These are phyloP conservation scores for Hyphopichia buzzinii DNA, from an alignment of 1,139 yeast species.

Conservation along the genomic window DNA sequence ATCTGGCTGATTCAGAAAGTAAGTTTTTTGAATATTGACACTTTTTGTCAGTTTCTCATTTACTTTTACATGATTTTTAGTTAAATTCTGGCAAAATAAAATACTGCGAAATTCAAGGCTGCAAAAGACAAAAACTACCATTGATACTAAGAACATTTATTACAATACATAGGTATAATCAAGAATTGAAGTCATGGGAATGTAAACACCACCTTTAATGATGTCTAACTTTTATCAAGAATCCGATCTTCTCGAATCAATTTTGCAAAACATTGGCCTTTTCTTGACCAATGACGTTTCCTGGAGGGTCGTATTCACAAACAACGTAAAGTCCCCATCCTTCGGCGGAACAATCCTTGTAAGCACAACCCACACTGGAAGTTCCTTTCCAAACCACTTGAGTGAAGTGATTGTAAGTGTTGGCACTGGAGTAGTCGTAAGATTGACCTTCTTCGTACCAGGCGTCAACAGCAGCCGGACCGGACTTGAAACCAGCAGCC, in stretches of 20 bases:
- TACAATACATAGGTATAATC: background rate
- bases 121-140: too few relatives aligned
- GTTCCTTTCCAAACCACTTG: constrained; percentile 80
- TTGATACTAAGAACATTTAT: background rate
- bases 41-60: background rate
- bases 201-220: background rate
- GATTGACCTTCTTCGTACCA: constrained; percentile 74
- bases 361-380: constrained; percentile 69
- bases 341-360: constrained; percentile 40
- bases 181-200: background rate
- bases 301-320: constrained; percentile 48
- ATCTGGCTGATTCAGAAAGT: too few relatives aligned
- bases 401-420: constrained; percentile 66
- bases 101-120: background rate
- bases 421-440: constrained; percentile 49
- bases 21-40: background rate
- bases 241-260: background rate
- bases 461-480: constrained; percentile 63
- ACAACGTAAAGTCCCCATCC: constrained; percentile 45
- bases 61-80: too few relatives aligned
- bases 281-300: constrained; percentile 46
- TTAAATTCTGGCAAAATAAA: background rate
- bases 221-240: background rate
- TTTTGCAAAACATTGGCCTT: constrained; percentile 44
- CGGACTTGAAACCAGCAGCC: constrained; percentile 63